Evolutionary conservation across 2,329 filamentous ascomycete species (phyloP).

Genomic region (Metarhizium sp.): DNA sequence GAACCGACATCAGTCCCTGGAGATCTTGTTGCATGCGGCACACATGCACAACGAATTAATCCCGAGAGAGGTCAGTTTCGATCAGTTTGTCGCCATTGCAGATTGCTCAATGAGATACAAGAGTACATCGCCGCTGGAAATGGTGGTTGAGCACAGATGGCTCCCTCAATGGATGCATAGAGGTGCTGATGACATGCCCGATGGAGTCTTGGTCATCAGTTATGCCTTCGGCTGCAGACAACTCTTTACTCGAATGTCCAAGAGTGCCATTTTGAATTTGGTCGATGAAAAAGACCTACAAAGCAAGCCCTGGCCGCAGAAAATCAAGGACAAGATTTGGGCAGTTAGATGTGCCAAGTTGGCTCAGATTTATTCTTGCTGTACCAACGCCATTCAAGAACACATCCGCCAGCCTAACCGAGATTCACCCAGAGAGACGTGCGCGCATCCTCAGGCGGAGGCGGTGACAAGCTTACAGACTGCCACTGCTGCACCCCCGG

Average conservation of each 20-base stretch:
- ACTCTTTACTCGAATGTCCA: slow-evolving; percentile 40
- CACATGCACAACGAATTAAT: slow-evolving; percentile 39
- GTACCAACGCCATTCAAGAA: slow-evolving; percentile 32
- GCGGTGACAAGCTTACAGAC: slow-evolving; percentile 12
- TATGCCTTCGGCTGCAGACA: slow-evolving; percentile 41
- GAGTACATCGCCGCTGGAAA: slow-evolving; percentile 41
- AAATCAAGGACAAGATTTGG: slow-evolving; percentile 38
- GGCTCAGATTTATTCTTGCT: slow-evolving; percentile 39
- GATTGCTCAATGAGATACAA: slow-evolving; percentile 40
- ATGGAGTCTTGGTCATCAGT: slow-evolving; percentile 40
- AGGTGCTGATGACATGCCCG: slow-evolving; percentile 37
- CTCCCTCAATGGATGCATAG: slow-evolving; percentile 41
- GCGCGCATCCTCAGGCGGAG: slow-evolving; percentile 12
- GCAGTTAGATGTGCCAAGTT: slow-evolving; percentile 39
- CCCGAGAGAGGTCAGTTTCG: slow-evolving; percentile 36
- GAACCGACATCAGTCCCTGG: slow-evolving; percentile 31
- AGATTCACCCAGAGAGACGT: slow-evolving; percentile 9
- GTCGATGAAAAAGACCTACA: slow-evolving; percentile 32
- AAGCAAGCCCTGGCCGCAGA: slow-evolving; percentile 35
- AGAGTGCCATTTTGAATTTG: slow-evolving; percentile 37
- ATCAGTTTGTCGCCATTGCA: slow-evolving; percentile 41
- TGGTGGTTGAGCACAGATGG: slow-evolving; percentile 41
- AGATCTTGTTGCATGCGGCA: slow-evolving; percentile 40
- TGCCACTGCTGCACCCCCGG: slow-evolving; percentile 7
- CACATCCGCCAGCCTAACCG: slow-evolving; percentile 27